phyloP scores from a whole-genome alignment of 2,329 filamentous ascomycete species.

The Sporothrix mexicana region DNA sequence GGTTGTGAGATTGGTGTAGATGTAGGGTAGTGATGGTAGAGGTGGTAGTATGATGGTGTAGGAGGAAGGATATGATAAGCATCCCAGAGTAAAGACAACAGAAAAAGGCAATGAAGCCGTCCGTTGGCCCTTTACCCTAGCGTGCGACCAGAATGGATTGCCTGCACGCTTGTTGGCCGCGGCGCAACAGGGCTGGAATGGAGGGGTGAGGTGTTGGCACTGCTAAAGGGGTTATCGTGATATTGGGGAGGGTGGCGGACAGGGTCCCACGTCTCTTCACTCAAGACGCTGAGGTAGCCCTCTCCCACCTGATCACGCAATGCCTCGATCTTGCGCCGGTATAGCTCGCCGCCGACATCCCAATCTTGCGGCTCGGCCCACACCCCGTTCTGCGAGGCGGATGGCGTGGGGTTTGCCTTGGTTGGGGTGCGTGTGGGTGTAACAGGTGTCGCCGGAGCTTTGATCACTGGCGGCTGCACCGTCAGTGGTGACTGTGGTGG shows the following conservation, averaged over 20 bases:
- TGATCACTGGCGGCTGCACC: background rate
- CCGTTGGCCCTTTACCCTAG: slow-evolving; percentile 48
- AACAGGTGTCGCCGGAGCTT: background rate
- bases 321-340: slow-evolving; percentile 85
- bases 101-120: slow-evolving; percentile 22
- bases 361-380: slow-evolving; percentile 61
- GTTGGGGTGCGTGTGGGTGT: slow-evolving; percentile 32
- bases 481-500: background rate
- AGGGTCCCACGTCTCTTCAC: slow-evolving; percentile 73
- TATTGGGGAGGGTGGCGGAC: slow-evolving; percentile 48
- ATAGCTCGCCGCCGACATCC: slow-evolving; percentile 75
- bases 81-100: background rate
- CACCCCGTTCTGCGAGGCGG: background rate
- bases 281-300: slow-evolving; percentile 84
- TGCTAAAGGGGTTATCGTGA: slow-evolving; percentile 48
- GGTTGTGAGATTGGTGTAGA: slow-evolving; percentile 7
- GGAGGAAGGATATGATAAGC: background rate
- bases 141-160: slow-evolving; percentile 60
- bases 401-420: background rate
- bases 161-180: slow-evolving; percentile 51
- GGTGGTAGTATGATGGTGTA: background rate
- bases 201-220: slow-evolving; percentile 45
- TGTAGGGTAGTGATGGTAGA: background rate
- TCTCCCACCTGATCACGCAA: slow-evolving; percentile 84
- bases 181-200: slow-evolving; percentile 47